Evolutionary conservation across 2,329 filamentous ascomycete species (phyloP).

Genomic region (Alternaria arborescens): DNA sequence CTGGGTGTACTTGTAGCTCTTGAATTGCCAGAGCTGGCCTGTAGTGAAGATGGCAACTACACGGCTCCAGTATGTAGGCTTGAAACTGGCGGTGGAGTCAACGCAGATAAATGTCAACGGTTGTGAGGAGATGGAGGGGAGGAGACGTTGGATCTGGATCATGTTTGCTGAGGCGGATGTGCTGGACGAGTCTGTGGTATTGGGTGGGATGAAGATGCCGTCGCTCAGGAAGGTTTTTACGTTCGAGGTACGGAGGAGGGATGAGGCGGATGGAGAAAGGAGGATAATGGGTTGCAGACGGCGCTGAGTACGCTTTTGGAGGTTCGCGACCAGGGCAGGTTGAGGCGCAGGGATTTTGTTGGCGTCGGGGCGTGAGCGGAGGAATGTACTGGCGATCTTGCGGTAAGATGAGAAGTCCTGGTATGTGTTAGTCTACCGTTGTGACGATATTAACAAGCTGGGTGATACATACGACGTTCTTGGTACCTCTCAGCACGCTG

Average conservation of each 20-base stretch:
- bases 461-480: constrained; percentile 75
- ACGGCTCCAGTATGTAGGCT: constrained; percentile 95
- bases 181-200: constrained; percentile 67
- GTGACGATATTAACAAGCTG: not conserved
- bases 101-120: constrained; percentile 94
- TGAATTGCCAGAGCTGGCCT: constrained; percentile 98
- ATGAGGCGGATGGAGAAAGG: constrained; percentile 93
- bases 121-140: constrained; percentile 73
- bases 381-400: constrained; percentile 82
- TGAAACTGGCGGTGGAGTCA: constrained; percentile 92
- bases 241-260: constrained; percentile 92
- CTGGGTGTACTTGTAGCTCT: constrained; percentile 94
- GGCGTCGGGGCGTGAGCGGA: constrained; percentile 61
- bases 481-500: constrained; percentile 83
- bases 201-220: constrained; percentile 80
- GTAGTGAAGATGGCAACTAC: constrained; percentile 98
- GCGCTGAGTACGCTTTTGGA: constrained; percentile 51
- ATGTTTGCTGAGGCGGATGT: constrained; percentile 69
- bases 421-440: constrained; percentile 20
- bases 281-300: constrained; percentile 85
- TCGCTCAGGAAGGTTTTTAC: constrained; percentile 92
- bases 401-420: constrained; percentile 95
- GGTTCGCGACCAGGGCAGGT: constrained; percentile 50
- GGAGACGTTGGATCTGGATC: constrained; percentile 80
- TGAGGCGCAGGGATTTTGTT: constrained; percentile 45